Evolutionary conservation across 805 yeast genomes (phyloP).

Genomic region (Blastobotrys mokoenaii): DNA sequence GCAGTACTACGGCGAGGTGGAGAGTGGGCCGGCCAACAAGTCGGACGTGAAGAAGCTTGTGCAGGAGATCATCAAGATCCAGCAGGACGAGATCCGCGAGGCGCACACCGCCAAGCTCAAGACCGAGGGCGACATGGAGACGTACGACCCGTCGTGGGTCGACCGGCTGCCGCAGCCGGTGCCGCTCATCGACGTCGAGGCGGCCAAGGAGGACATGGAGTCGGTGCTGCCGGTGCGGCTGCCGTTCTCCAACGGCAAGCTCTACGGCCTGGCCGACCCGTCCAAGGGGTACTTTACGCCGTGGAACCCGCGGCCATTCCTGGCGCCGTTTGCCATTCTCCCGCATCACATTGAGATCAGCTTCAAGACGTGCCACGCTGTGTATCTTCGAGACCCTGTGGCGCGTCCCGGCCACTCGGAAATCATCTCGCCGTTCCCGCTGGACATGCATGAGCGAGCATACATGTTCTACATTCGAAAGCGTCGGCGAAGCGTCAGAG

Average conservation of each 20-base stretch:
- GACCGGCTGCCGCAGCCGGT: constrained; percentile 36
- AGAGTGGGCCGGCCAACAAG: constrained; percentile 13
- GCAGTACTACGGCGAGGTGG: constrained; percentile 10
- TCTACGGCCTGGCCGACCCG: constrained; percentile 74
- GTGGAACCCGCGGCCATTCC: constrained; percentile 89
- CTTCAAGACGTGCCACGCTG: constrained; percentile 88
- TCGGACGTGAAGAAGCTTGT: constrained; percentile 26
- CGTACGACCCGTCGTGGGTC: constrained; percentile 46
- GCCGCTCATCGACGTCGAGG: constrained; percentile 37
- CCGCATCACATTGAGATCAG: constrained; percentile 91
- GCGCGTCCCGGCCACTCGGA: constrained; percentile 96
- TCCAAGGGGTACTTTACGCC: constrained; percentile 87
- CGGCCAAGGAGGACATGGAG: constrained; percentile 40
- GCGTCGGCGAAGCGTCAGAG: constrained; percentile 15
- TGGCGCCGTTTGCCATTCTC: constrained; percentile 84
- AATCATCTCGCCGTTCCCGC: constrained; percentile 82
- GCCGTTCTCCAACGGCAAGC: constrained; percentile 72
- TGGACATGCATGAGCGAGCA: constrained; percentile 82
- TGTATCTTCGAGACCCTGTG: constrained; percentile 93
- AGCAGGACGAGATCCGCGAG: constrained; percentile 16
- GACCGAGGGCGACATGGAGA: constrained; percentile 22
- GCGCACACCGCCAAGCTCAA: constrained; percentile 9
- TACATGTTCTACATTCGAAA: constrained; percentile 68
- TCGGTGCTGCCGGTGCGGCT: constrained; percentile 42
- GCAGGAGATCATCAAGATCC: constrained; percentile 24